Base-by-base conservation (phyloP, 1,284 basidiomycete species). In the Ustilago nuda region DNA sequence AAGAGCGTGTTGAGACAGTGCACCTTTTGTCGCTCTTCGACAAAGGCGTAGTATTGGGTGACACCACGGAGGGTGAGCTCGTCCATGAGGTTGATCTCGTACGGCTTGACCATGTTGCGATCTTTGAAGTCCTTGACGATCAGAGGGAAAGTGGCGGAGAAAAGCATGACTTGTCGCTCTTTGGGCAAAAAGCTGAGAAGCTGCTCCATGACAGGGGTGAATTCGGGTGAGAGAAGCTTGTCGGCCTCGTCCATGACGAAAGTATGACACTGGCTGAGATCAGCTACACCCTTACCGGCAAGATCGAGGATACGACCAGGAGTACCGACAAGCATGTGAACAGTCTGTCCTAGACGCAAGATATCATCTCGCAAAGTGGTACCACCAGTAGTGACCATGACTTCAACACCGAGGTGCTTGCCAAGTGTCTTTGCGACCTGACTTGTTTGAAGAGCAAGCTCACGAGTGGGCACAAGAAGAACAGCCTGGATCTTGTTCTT, bases 61-160 rank as follows among this genome's bases (percentile, higher is more conserved):
- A 99, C 97, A 90, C 96, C 96, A 82, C 94, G 94, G 62, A 99
- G 89, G 41, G 96, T 99, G 76, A 99, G 92, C 89, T 99, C 96
- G 85, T 99, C 97, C 97, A 99, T 99, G 86, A 99, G 92, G 88
- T 99, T 99, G 88, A 98, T 97, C 87, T 98, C 95, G 87, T 97
- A 93, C 8, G 96, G 95, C 77, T 92, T 91, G 75, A 91, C 91
- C 96, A 99, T 98, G 89, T 98, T 93, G 87, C 97, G 96, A 86
- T 98, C 95, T 94, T 97, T 97, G 89, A 99, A 99, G 87, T 98
- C 94, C 87, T 99, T 98, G 84, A 99, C 97, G 85, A 97, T 96
- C 89, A 98, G 91, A 4, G 97, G 96, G 91, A 99, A 99, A 35
- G 96, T 99, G 59, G 96, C 96, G 64, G 95, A 98, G 88, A 99